A percentile compares a stretch with the other conserved stretches of the same genome.
These are phyloP conservation scores for Metschnikowia picachoensis DNA, from an alignment of 805 yeast genomes.

Conservation along the genomic window DNA sequence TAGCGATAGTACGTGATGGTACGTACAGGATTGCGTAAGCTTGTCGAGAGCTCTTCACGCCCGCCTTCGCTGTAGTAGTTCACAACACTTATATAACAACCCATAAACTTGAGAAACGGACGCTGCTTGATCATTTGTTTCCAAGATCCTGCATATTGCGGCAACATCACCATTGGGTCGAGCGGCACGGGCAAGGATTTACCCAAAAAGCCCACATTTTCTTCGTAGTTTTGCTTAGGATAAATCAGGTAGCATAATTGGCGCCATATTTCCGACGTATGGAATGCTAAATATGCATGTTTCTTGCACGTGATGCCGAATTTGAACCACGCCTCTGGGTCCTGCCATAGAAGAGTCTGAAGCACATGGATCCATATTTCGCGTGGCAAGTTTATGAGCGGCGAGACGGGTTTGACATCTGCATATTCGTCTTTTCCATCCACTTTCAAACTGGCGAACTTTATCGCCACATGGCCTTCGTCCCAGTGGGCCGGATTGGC, in stretches of 20 bases:
- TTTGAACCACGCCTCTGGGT: constrained; percentile 64
- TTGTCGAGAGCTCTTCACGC: constrained; percentile 56
- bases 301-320: constrained; percentile 57
- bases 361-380: constrained; percentile 56
- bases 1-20: constrained; percentile 88
- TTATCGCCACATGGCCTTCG: constrained; percentile 21
- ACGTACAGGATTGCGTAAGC: constrained; percentile 73
- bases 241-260: constrained; percentile 48
- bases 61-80: constrained; percentile 84
- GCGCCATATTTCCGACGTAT: constrained; percentile 47
- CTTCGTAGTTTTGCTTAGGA: constrained; percentile 51
- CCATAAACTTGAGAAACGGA: constrained; percentile 77
- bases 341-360: constrained; percentile 40
- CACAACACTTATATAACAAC: constrained; percentile 81
- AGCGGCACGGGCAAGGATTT: constrained; percentile 29
- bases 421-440: constrained; percentile 9
- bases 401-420: constrained; percentile 31
- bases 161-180: constrained; percentile 27
- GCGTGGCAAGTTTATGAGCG: constrained; percentile 41
- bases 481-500: constrained; percentile 17
- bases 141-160: constrained; percentile 35
- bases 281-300: constrained; percentile 56
- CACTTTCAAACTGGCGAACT: constrained; percentile 25
- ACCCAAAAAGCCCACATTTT: constrained; percentile 39
- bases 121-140: constrained; percentile 54